Percentiles rank a stretch among this genome's conserved stretches.
These are phyloP conservation scores for Phytophthora meadii DNA, from an alignment of 352 stramenopile species.

Conservation along the genomic window DNA sequence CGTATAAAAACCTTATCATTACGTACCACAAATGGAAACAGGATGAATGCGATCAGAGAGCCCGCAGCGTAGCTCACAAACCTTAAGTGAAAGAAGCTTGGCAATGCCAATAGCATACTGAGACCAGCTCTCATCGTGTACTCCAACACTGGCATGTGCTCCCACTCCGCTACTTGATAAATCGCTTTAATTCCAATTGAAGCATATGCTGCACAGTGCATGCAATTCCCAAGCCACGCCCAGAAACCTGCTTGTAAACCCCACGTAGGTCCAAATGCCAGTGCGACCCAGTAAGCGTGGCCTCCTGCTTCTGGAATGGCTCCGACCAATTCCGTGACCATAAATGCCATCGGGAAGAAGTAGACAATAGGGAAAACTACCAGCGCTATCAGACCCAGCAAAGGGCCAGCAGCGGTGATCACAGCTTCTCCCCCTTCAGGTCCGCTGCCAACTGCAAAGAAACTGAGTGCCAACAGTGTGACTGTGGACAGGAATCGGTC, in stretches of 20 bases:
- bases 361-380: slow-evolving; percentile 52
- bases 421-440: slow-evolving; percentile 53
- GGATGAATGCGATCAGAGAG: slow-evolving; percentile 39
- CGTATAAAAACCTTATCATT: background rate
- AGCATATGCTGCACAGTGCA: slow-evolving; percentile 79
- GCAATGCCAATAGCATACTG: slow-evolving; percentile 58
- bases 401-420: slow-evolving; percentile 52
- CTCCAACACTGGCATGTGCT: slow-evolving; percentile 45
- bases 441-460: slow-evolving; percentile 59
- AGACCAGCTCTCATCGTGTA: slow-evolving; percentile 52
- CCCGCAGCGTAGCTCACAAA: slow-evolving; percentile 43
- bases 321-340: slow-evolving; percentile 57
- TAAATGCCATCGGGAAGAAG: slow-evolving; percentile 54
- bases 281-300: slow-evolving; percentile 72
- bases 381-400: slow-evolving; percentile 44
- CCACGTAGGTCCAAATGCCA: slow-evolving; percentile 70
- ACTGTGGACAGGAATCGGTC: slow-evolving; percentile 44
- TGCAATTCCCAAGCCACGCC: slow-evolving; percentile 82
- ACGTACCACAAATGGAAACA: slow-evolving; percentile 51
- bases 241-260: slow-evolving; percentile 86
- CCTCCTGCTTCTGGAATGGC: slow-evolving; percentile 57
- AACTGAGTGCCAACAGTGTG: slow-evolving; percentile 58
- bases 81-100: slow-evolving; percentile 53
- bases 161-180: slow-evolving; percentile 12
- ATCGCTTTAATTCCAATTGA: slow-evolving; percentile 50